Base-by-base conservation (phyloP, 768 basidiomycete genomes). In the Trametes cingulata region DNA sequence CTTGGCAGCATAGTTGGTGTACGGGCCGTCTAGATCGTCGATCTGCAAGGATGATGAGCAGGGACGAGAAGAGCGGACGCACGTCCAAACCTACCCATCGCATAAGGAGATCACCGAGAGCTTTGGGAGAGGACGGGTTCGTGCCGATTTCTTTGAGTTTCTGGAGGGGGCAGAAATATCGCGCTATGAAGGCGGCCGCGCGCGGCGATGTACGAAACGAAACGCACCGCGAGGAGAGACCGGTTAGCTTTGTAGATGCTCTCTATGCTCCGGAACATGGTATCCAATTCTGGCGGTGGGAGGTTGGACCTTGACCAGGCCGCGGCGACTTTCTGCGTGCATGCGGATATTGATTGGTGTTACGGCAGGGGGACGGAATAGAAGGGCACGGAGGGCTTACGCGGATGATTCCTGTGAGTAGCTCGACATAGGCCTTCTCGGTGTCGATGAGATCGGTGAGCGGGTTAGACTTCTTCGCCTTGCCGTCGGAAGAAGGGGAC, bases 261-360 rank as follows among this genome's bases (percentile, higher is more conserved):
- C 74, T 99, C 97, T 52, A 98, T 85, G 65, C 88, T 87, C 64
- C 97, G 82, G 75, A 99, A 99, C 91, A 98, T 96, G 52, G 81
- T 75, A 74, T 99, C 97, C 29, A 99, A 81, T 65, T 92, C 89
- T 8, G 84, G 84, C 15, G 97, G 97, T 17, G 97, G 97, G 39
- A 99, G 87, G 73, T 98, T 98, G 40, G 87, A 84, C 41, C 94
- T 80, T 10, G 95, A 97, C 97, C 97, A 99, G 49, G 97, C 97
- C n/a, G 89, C 88, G 10, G 97, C 97, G 5, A 97, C 91, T 85
- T 91, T 93, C 95, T 98, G 71, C 15, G 55, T 19, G 1, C 25
- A 36, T 29, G 49, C 58, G 56, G 14, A 48, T 59, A 69, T 50
- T 56, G 63, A 66, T 27, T 42, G 56, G 39, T 57, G 27, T 41